phyloP scores from a whole-genome alignment of 305 asterid species.

The Striga hermonthica region DNA sequence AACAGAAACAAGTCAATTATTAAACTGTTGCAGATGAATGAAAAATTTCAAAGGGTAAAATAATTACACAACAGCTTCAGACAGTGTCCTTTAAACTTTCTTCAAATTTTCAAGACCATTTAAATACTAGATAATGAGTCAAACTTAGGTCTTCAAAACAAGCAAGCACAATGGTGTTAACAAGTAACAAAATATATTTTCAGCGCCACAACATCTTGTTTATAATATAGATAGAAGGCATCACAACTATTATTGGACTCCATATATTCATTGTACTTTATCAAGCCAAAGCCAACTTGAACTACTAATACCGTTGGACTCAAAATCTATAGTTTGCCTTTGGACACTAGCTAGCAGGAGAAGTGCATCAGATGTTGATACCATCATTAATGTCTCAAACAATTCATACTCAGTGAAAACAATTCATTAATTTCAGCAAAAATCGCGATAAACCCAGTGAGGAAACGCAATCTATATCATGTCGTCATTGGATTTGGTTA shows the following conservation, averaged over 20 bases:
- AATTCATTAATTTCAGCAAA: constrained; percentile 9
- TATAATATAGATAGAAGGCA: constrained; percentile 2
- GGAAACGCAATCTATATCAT: constrained; percentile 16
- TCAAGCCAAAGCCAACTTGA: not conserved
- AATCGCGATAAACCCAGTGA: not conserved
- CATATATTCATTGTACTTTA: not conserved
- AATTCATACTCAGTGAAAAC: not conserved
- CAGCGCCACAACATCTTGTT: constrained; percentile 4
- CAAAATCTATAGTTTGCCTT: constrained; percentile 4
- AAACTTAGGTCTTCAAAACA: constrained; percentile 7
- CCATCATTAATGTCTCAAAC: constrained; percentile 1
- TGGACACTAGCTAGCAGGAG: constrained; percentile 1
- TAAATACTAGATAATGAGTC: constrained; percentile 4
- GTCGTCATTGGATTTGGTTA: constrained; percentile 22
- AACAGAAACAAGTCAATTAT: constrained; percentile 28
- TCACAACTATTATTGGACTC: constrained; percentile 11
- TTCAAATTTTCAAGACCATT: not conserved
- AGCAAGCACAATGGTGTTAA: constrained; percentile 13
- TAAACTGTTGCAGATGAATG: no score
- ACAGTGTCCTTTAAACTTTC: constrained; percentile 12
- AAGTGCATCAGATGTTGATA: not conserved
- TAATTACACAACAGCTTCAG: constrained; percentile 24
- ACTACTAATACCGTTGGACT: not conserved
- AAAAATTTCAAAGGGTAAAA: constrained; percentile 22
- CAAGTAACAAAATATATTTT: constrained; percentile 12